Conservation (phyloP, 2,329 filamentous ascomycete genomes). For the Beauveria rudraprayagi region DNA sequence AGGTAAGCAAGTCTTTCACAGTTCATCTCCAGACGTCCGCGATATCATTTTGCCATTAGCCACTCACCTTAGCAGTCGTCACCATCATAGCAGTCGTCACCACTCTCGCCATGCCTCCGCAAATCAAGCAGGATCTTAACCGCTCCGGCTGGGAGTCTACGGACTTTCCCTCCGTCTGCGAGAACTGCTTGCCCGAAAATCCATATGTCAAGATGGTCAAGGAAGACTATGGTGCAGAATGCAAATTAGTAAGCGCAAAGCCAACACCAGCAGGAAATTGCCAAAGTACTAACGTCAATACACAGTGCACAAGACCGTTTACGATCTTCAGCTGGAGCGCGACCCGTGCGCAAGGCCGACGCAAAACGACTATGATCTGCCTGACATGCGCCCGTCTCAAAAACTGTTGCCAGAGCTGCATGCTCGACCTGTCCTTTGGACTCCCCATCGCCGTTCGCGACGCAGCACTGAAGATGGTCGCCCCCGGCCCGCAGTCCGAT, state of each 20-base stretch:
- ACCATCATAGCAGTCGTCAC: conserved; percentile 4
- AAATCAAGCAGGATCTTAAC: conserved; percentile 95
- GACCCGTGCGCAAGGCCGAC: conserved; percentile 77
- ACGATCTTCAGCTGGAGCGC: conserved; percentile 94
- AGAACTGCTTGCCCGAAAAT: conserved; percentile 91
- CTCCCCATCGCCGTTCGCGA: conserved; percentile 91
- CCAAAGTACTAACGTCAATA: conserved; percentile 14
- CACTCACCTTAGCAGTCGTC: not conserved
- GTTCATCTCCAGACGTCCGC: not conserved
- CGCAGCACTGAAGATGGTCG: conserved; percentile 95
- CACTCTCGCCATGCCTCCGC: conserved; percentile 58
- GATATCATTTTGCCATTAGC: not conserved
- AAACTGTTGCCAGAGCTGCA: conserved; percentile 98
- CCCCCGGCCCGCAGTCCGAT: conserved; percentile 81
- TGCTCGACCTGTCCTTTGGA: conserved; percentile 94
- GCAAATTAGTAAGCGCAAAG: conserved; percentile 48
- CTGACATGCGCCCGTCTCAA: conserved; percentile 94
- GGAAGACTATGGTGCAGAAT: conserved; percentile 85
- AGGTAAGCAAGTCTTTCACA: conserved; percentile 1
- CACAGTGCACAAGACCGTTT: conserved; percentile 79
- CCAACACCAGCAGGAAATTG: not conserved
- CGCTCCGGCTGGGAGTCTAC: conserved; percentile 93
- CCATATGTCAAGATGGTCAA: conserved; percentile 99
- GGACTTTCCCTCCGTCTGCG: conserved; percentile 81
- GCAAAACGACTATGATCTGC: conserved; percentile 92